Conservation (phyloP, 2,329 filamentous ascomycete species). For the Ceratocystis ficicola region DNA sequence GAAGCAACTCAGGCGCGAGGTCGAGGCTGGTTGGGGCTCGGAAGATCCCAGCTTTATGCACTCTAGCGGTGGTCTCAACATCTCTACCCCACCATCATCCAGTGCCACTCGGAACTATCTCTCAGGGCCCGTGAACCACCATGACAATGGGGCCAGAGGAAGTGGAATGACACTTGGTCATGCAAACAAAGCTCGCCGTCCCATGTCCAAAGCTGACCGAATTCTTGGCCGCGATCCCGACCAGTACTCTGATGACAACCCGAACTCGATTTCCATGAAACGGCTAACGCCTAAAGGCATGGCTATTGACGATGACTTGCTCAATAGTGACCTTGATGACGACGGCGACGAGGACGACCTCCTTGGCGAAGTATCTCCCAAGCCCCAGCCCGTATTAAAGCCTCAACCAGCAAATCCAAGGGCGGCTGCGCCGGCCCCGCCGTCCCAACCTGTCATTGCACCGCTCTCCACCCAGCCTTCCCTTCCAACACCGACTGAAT, state of each 20-base stretch:
- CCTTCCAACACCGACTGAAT: background rate
- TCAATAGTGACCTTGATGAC: constrained; percentile 31
- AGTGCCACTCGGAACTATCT: constrained; percentile 28
- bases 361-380: constrained; percentile 28
- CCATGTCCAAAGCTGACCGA: constrained; percentile 46
- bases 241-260: constrained; percentile 40
- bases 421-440: background rate
- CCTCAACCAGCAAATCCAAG: constrained; percentile 9
- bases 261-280: constrained; percentile 35
- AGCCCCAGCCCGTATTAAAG: constrained; percentile 13
- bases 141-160: constrained; percentile 18
- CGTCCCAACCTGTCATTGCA: background rate
- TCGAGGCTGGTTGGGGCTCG: constrained; percentile 54
- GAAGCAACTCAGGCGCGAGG: constrained; percentile 50
- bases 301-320: constrained; percentile 33
- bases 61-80: constrained; percentile 21
- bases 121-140: constrained; percentile 24
- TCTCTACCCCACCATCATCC: constrained; percentile 24
- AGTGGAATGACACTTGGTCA: constrained; percentile 21
- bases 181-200: constrained; percentile 28
- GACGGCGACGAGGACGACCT: constrained; percentile 28
- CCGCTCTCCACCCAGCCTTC: background rate
- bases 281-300: constrained; percentile 38
- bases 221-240: constrained; percentile 46
- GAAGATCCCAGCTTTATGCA: constrained; percentile 25